A percentile compares a stretch with the other conserved stretches of the same genome.
phyloP scores from a whole-genome alignment of 495 filamentous ascomycete species.

The Xylaria telfairii region DNA sequence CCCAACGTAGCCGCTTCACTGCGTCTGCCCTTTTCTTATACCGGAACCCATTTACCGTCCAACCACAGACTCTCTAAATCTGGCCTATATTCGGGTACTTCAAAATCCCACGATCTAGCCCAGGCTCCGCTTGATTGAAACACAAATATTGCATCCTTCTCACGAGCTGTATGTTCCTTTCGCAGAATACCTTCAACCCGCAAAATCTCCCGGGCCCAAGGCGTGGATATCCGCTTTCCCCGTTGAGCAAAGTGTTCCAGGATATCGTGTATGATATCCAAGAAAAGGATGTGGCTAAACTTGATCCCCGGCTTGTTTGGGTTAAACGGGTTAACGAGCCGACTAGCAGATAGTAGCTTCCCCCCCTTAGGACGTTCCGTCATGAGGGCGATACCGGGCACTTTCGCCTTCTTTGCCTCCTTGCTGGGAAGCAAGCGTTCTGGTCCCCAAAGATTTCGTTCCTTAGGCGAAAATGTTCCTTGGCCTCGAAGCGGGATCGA shows the following conservation, averaged over 20 bases:
- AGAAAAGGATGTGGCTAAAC: not conserved
- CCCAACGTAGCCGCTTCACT: not conserved
- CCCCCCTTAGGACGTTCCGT: not conserved
- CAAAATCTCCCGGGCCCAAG: not conserved
- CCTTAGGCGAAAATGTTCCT: not conserved
- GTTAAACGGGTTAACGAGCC: not conserved
- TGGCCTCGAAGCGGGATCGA: not conserved
- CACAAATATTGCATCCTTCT: not conserved
- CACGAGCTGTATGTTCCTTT: not conserved
- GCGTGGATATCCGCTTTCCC: not conserved
- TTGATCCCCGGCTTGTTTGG: not conserved
- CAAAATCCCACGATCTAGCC: not conserved
- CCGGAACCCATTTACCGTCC: not conserved
- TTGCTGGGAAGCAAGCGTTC: not conserved
- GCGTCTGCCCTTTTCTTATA: not conserved
- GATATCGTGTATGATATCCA: not conserved
- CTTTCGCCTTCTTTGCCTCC: not conserved
- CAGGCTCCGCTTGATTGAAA: not conserved
- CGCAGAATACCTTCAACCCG: not conserved
- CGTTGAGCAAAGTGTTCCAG: not conserved
- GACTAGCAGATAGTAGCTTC: not conserved
- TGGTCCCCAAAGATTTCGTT: not conserved
- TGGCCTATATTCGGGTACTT: constrained; percentile 3
- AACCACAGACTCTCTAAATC: not conserved
- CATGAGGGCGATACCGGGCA: not conserved